A percentile compares a stretch with the other conserved stretches of the same genome.
phyloP scores from a whole-genome alignment of 2,329 filamentous ascomycete genomes.

The Neonectria ditissima region DNA sequence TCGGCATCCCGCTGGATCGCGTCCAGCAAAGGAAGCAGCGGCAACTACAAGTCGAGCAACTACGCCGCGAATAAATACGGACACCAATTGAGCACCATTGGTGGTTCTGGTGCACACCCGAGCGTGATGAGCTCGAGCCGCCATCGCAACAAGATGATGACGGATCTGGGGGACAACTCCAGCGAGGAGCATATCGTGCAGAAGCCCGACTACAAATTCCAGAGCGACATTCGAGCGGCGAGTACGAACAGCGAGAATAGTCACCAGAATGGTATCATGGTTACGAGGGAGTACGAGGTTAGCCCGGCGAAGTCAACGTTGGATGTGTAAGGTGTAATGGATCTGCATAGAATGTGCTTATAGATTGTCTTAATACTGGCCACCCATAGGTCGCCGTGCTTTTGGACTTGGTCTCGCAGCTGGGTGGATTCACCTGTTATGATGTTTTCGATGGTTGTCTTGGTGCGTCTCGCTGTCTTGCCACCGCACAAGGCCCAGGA shows the following conservation, averaged over 20 bases:
- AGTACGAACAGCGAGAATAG: slow-evolving; percentile 37
- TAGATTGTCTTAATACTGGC: neutral
- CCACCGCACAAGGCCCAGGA: too few relatives aligned
- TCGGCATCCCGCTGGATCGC: slow-evolving; percentile 48
- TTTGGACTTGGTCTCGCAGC: too few relatives aligned
- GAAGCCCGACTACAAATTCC: slow-evolving; percentile 36
- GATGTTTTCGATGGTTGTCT: too few relatives aligned
- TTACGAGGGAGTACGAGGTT: slow-evolving; percentile 43
- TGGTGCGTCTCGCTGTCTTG: too few relatives aligned
- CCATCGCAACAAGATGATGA: slow-evolving; percentile 40
- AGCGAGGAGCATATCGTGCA: slow-evolving; percentile 50
- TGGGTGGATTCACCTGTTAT: too few relatives aligned
- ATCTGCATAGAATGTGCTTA: neutral
- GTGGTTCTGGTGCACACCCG: slow-evolving; percentile 34
- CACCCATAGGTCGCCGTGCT: neutral
- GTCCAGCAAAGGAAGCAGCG: slow-evolving; percentile 48
- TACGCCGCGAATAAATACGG: slow-evolving; percentile 41
- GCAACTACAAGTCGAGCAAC: slow-evolving; percentile 39
- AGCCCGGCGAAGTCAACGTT: slow-evolving; percentile 39
- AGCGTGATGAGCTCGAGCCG: slow-evolving; percentile 27
- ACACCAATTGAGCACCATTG: slow-evolving; percentile 43
- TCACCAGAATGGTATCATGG: slow-evolving; percentile 39
- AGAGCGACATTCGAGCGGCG: slow-evolving; percentile 37
- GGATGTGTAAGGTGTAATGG: slow-evolving; percentile 33
- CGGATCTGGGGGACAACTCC: slow-evolving; percentile 45